These are phyloP conservation scores for Alternaria triticimaculans DNA, from an alignment of 2,329 filamentous ascomycete species.

Conservation along the genomic window DNA sequence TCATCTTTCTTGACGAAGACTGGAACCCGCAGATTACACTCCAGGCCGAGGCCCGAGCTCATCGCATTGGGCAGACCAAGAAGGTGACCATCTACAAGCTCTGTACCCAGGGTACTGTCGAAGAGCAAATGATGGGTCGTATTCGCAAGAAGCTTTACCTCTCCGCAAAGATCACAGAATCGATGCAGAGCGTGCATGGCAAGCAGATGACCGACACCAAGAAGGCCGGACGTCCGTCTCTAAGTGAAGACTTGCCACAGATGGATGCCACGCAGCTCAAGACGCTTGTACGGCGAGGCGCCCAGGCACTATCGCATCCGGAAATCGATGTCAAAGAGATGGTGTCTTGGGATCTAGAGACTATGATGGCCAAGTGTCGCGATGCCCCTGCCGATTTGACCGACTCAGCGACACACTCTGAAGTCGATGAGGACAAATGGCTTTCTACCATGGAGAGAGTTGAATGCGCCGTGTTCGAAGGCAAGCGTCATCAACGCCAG, in stretches of 20 bases:
- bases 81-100: constrained; percentile 64
- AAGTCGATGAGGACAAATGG: constrained; percentile 63
- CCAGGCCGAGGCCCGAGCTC: constrained; percentile 62
- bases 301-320: constrained; percentile 59
- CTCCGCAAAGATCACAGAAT: constrained; percentile 66
- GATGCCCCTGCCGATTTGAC: constrained; percentile 57
- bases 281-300: constrained; percentile 61
- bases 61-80: constrained; percentile 62
- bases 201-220: constrained; percentile 35
- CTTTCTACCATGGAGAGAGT: constrained; percentile 64
- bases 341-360: constrained; percentile 64
- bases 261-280: constrained; percentile 61
- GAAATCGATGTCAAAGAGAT: constrained; percentile 64
- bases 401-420: constrained; percentile 42
- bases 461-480: constrained; percentile 64
- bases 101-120: constrained; percentile 63
- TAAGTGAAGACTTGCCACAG: constrained; percentile 58
- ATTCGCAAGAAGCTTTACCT: constrained; percentile 69
- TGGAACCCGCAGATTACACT: constrained; percentile 63
- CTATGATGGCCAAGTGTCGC: constrained; percentile 61
- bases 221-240: constrained; percentile 18
- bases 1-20: constrained; percentile 64
- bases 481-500: constrained; percentile 57
- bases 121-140: constrained; percentile 64
- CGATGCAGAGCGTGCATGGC: constrained; percentile 61